These are phyloP conservation scores for Urostyla sp. DNA, from an alignment of 73 alveolate genomes.

Conservation along the genomic window DNA sequence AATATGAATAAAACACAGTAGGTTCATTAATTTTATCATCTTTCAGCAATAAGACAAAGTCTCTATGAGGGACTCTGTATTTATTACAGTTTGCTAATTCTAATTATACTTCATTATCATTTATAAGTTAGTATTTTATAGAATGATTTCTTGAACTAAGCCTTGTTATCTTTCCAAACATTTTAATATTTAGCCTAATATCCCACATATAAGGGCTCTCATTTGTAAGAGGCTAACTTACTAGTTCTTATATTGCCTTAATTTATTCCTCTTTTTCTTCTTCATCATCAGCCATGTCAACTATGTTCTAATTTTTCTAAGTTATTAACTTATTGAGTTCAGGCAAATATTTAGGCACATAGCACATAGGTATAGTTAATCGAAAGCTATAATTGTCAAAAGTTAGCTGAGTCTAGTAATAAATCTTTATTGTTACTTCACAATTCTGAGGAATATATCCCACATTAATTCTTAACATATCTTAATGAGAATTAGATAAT, in stretches of 20 bases:
- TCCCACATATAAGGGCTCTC: neutral
- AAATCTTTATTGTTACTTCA: neutral
- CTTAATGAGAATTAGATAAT: neutral
- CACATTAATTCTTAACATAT: neutral
- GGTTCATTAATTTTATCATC: neutral
- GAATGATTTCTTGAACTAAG: neutral
- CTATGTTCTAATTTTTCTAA: too few species aligned
- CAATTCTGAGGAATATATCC: neutral
- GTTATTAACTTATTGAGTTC: too few species aligned
- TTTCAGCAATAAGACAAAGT: neutral
- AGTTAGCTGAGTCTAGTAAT: neutral
- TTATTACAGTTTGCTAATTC: neutral
- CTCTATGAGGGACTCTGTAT: neutral
- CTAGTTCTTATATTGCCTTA: conserved; percentile 15
- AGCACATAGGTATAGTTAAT: too few species aligned
- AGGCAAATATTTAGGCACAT: too few species aligned
- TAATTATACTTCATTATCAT: neutral
- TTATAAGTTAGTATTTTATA: too few species aligned
- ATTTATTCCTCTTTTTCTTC: neutral
- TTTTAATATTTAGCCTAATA: conserved; percentile 4
- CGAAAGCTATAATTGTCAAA: too few species aligned
- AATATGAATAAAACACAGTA: neutral
- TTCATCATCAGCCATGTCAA: conserved; percentile 14
- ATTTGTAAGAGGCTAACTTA: conserved; percentile 30
- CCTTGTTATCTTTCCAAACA: conserved; percentile 1